Conservation (phyloP, 2,329 filamentous ascomycete species). For the Fusarium duplospermum region DNA sequence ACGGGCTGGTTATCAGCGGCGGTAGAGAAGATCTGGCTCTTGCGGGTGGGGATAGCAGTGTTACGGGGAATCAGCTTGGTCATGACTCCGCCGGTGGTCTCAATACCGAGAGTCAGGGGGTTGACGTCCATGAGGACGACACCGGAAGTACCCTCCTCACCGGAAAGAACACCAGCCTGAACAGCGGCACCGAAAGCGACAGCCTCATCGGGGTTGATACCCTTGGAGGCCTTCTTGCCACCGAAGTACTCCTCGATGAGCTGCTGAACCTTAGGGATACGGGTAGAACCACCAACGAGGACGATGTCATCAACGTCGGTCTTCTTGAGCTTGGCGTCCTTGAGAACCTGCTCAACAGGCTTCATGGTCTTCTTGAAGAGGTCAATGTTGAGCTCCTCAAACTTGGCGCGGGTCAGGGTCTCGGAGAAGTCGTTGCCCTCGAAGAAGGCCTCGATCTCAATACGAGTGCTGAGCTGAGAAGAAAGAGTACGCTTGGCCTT, state of each 20-base stretch:
- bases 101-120: slow-evolving; percentile 94
- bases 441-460: slow-evolving; percentile 98
- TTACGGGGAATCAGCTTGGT: slow-evolving; percentile 95
- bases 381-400: slow-evolving; percentile 98
- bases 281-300: slow-evolving; percentile 96
- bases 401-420: slow-evolving; percentile 98
- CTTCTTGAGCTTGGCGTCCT: slow-evolving; percentile 98
- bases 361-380: slow-evolving; percentile 99
- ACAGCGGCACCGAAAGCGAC: slow-evolving; percentile 98
- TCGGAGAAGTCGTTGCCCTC: slow-evolving; percentile 98
- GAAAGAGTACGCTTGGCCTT: slow-evolving; percentile 99
- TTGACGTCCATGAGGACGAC: slow-evolving; percentile 98
- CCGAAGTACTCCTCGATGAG: slow-evolving; percentile 96
- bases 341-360: slow-evolving; percentile 98
- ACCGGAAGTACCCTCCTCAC: slow-evolving; percentile 82
- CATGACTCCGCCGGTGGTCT: slow-evolving; percentile 98
- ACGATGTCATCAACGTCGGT: slow-evolving; percentile 95
- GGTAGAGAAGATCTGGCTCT: slow-evolving; percentile 98
- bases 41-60: slow-evolving; percentile 94
- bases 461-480: slow-evolving; percentile 91
- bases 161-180: slow-evolving; percentile 94
- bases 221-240: slow-evolving; percentile 98
- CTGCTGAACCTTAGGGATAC: slow-evolving; percentile 97
- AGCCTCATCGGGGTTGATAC: slow-evolving; percentile 99
- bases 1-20: slow-evolving; percentile 97